Evolutionary conservation across 2,329 filamentous ascomycete genomes (phyloP), one percentile per base, ranked within the genome.

Genomic region (Rhynchosporium graminicola): DNA sequence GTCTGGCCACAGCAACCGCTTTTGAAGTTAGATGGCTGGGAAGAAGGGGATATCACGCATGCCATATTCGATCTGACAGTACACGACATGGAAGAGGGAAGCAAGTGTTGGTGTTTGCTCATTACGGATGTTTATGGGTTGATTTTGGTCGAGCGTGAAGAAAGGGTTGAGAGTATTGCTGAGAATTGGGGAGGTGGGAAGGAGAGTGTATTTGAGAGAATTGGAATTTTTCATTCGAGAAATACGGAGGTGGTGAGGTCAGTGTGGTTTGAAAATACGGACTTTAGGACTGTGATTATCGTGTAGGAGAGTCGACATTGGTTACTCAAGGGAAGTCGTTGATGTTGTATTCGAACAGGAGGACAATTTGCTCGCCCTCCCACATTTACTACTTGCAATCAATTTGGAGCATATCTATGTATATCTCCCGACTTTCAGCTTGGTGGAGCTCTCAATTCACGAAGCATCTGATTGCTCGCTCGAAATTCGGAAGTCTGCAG

Each of bases 201-300:
- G 10, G 10, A 57, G 8, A 15, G 36, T 42, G 28, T 43, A 3
- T 47, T 45, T 46, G 45, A 13, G 40, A 46, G 55, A 42, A 36
- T 57, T 47, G 55, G 55, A 6, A 31, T 57, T 13, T 55, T 47
- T 38, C 55, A 58, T 58, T 26, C 48, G 15, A 33, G 50, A 12
- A 38, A 4, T 42, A 54, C 33, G 9, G n/a, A 12, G 4, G 1
- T 38, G n/a, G 26, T 36, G 5, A 28, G 15, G 0, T 36, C 50
- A 3, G n/a, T 5, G 2, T 54, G 36, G 36, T 54, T 40, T n/a
- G 8, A 5, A n/a, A 2, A 7, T 5, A 2, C 0, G 8, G 48
- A 52, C 12, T 12, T 38, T 13, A 36, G 7, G n/a, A 52, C 48
- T 20, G 31, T 52, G 7, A 6, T n/a, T n/a, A 36, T 52, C 15